phyloP scores from a whole-genome alignment of 2,329 filamentous ascomycete genomes.

The Aureobasidium sp. region DNA sequence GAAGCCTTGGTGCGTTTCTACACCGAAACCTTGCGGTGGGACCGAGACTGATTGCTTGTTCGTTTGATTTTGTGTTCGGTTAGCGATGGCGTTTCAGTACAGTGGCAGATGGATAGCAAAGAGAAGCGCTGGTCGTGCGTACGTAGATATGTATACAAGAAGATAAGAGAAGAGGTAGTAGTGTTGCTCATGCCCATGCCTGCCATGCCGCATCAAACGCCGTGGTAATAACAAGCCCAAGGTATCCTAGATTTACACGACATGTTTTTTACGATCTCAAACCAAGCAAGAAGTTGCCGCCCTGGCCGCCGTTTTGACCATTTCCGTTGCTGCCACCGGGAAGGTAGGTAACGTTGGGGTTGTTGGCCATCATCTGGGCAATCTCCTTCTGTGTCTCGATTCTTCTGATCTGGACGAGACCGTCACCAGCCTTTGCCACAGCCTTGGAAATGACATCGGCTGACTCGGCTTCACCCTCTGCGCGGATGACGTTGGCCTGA shows the following conservation, averaged over 20 bases:
- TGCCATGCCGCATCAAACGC: conserved; percentile 13
- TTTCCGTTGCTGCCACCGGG: conserved; percentile 59
- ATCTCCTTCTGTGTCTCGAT: conserved; percentile 97
- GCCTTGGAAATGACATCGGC: conserved; percentile 93
- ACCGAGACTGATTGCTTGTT: not conserved
- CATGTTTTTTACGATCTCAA: conserved; percentile 45
- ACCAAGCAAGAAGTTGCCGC: conserved; percentile 59
- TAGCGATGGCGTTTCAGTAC: conserved; percentile 9
- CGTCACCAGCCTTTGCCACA: conserved; percentile 87
- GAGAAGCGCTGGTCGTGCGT: conserved; percentile 9
- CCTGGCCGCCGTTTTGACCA: conserved; percentile 42
- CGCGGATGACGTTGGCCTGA: conserved; percentile 96
- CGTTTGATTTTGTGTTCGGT: not conserved
- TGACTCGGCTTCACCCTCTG: conserved; percentile 94
- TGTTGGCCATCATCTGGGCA: conserved; percentile 76
- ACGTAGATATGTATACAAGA: conserved; percentile 11
- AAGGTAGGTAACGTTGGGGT: conserved; percentile 94
- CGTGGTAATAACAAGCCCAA: conserved; percentile 8
- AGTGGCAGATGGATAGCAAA: not conserved
- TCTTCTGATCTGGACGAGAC: conserved; percentile 89
- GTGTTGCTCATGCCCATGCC: conserved; percentile 13
- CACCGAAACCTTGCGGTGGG: conserved; percentile 48
- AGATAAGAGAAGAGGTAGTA: conserved; percentile 14
- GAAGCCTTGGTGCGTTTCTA: conserved; percentile 66
- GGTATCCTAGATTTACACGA: conserved; percentile 1